Evolutionary conservation across 2,329 filamentous ascomycete genomes (phyloP).

Genomic region (Colletotrichum sp.): DNA sequence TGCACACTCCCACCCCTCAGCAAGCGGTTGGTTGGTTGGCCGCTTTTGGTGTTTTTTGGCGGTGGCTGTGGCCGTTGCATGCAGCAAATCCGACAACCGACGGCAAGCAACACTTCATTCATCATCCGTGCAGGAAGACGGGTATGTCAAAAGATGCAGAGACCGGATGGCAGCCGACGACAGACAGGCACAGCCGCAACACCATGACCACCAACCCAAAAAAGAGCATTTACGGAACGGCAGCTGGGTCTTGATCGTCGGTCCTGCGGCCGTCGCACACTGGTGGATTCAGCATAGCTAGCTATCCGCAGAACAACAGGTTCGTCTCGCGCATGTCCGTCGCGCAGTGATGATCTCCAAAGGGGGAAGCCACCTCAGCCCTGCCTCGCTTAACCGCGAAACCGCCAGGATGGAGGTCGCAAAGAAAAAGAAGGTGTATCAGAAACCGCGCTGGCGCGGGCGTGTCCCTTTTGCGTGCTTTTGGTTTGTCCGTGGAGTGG

Average conservation of each 20-base stretch:
- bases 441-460: not conserved
- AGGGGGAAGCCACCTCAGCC: not conserved
- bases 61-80: not conserved
- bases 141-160: not conserved
- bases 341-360: not conserved
- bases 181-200: not conserved
- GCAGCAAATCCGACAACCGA: not conserved
- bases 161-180: not conserved
- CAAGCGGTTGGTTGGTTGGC: not conserved
- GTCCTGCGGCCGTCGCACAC: not conserved
- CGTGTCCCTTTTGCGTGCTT: not conserved
- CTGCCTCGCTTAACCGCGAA: not conserved
- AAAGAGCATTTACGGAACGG: not conserved
- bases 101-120: not conserved
- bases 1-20: not conserved
- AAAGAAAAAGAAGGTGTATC: not conserved
- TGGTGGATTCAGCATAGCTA: not conserved
- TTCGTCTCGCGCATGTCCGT: not conserved
- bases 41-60: not conserved
- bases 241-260: not conserved
- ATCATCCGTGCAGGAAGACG: not conserved
- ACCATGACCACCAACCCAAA: not conserved
- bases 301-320: not conserved
- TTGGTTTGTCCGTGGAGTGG: not conserved
- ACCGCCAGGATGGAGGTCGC: not conserved